Percentiles rank a stretch among this genome's conserved stretches.
These are phyloP conservation scores for Ascocoryne sarcoides DNA, from an alignment of 2,329 filamentous ascomycete species.

Conservation along the genomic window DNA sequence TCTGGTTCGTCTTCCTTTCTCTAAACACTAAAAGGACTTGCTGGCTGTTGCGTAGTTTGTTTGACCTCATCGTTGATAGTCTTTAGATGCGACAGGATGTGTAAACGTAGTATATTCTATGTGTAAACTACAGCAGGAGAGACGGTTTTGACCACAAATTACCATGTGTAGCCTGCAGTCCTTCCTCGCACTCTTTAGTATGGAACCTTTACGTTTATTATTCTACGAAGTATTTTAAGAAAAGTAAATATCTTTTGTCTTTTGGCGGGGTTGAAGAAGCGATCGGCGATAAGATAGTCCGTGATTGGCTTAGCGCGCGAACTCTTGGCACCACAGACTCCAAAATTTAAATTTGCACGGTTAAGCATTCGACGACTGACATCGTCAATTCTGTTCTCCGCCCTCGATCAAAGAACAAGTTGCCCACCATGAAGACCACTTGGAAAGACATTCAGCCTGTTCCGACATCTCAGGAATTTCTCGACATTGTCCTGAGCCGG, in stretches of 20 bases:
- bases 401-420: constrained; percentile 5
- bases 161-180: too few relatives aligned
- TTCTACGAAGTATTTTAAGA: neutral
- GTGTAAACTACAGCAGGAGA: too few relatives aligned
- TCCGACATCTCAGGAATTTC: constrained; percentile 87
- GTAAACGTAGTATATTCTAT: too few relatives aligned
- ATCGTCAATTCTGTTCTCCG: constrained; percentile 1
- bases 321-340: neutral
- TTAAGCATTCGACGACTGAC: neutral
- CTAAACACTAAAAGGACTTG: too few relatives aligned
- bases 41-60: too few relatives aligned
- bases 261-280: neutral
- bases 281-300: neutral
- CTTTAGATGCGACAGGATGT: too few relatives aligned
- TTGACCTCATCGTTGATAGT: too few relatives aligned
- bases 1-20: too few relatives aligned
- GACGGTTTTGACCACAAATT: too few relatives aligned
- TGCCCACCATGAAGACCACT: constrained; percentile 48
- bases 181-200: too few relatives aligned
- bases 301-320: neutral
- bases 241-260: too few relatives aligned
- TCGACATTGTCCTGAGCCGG: constrained; percentile 92
- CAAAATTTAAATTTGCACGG: neutral
- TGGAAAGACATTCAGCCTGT: constrained; percentile 79
- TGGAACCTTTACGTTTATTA: neutral